Conservation (phyloP, 2,329 filamentous ascomycete species). For the Sclerotiophoma versabilis region DNA sequence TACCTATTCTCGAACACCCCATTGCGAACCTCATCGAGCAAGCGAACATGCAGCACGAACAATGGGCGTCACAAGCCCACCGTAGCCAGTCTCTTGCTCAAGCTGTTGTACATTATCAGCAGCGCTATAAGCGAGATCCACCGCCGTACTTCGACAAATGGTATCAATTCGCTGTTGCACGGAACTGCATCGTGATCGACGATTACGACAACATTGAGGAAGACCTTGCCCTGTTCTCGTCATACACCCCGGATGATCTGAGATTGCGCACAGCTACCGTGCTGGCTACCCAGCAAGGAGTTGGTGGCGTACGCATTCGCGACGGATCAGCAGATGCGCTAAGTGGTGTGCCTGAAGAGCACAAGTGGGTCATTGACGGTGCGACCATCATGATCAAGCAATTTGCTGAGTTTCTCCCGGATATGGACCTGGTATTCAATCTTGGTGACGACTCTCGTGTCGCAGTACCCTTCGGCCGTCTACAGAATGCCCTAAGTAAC, state of each 20-base stretch:
- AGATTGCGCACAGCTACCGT: conserved; percentile 61
- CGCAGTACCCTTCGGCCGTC: conserved; percentile 56
- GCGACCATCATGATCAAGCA: conserved; percentile 59
- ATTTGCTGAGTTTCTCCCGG: conserved; percentile 61
- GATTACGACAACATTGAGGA: conserved; percentile 66
- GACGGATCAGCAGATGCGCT: conserved; percentile 55
- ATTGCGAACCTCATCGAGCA: conserved; percentile 63
- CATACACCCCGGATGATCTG: conserved; percentile 59
- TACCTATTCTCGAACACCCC: conserved; percentile 58
- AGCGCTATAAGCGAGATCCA: conserved; percentile 61
- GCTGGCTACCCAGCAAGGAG: conserved; percentile 61
- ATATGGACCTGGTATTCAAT: conserved; percentile 70
- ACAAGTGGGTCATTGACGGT: conserved; percentile 66
- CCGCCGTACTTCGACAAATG: conserved; percentile 67
- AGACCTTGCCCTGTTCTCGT: conserved; percentile 64
- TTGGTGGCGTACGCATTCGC: conserved; percentile 64
- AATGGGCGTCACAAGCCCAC: conserved; percentile 57
- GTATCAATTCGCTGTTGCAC: conserved; percentile 63
- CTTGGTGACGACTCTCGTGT: conserved; percentile 67
- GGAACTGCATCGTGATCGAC: conserved; percentile 63
- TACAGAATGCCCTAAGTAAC: conserved; percentile 37
- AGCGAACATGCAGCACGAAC: conserved; percentile 57
- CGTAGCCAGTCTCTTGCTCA: conserved; percentile 57
- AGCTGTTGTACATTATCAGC: conserved; percentile 60
- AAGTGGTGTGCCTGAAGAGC: conserved; percentile 59